phyloP scores from a whole-genome alignment of 768 basidiomycete species.

The Gymnopilus dilepis region DNA sequence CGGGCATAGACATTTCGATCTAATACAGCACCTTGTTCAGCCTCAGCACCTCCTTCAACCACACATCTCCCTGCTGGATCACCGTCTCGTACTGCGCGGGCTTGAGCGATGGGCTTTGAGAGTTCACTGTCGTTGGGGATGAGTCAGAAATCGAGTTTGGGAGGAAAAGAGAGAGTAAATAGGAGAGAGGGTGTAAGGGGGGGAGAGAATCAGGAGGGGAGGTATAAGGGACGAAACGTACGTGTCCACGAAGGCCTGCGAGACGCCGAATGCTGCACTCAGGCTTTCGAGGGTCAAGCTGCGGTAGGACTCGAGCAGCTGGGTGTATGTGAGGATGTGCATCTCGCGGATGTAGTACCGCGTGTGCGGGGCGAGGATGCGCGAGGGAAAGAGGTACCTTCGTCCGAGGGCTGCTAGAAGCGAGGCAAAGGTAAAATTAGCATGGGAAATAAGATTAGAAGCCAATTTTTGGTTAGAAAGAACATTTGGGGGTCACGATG shows the following conservation, averaged over 20 bases:
- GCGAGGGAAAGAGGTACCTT: conserved; percentile 84
- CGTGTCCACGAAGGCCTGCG: conserved; percentile 86
- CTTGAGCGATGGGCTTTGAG: conserved; percentile 65
- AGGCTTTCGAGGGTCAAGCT: conserved; percentile 90
- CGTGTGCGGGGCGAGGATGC: conserved; percentile 83
- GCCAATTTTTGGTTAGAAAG: too few species aligned
- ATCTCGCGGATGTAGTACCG: conserved; percentile 94
- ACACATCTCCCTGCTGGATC: conserved; percentile 89
- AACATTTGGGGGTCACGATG: too few species aligned
- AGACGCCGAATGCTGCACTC: conserved; percentile 87
- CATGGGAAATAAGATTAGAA: too few species aligned
- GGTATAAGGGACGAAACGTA: conserved; percentile 48
- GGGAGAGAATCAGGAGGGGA: background rate
- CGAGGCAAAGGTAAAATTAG: too few species aligned
- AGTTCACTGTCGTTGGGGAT: conserved; percentile 74
- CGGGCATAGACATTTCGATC: too few species aligned
- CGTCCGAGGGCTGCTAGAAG: conserved; percentile 90
- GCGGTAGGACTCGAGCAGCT: conserved; percentile 90
- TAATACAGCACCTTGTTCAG: conserved; percentile 86
- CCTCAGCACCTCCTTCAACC: conserved; percentile 86
- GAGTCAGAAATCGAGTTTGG: too few species aligned
- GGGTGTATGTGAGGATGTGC: conserved; percentile 91
- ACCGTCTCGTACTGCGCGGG: conserved; percentile 91
- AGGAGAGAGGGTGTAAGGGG: background rate
- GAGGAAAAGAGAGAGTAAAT: too few species aligned